Conservation (phyloP, 2,329 filamentous ascomycete species). For the Penicillium glabrum region DNA sequence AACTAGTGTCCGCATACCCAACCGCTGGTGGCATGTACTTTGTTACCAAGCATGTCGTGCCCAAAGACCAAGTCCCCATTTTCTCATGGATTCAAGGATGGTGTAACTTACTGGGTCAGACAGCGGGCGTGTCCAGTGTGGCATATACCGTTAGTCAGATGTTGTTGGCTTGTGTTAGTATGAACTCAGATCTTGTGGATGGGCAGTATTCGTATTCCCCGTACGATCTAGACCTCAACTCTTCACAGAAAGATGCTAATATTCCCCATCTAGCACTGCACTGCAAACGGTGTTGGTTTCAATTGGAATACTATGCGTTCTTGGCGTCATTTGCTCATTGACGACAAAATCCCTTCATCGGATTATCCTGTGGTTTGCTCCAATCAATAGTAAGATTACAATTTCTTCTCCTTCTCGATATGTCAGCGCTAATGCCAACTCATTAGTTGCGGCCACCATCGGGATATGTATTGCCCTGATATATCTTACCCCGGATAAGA, state of each 20-base stretch:
- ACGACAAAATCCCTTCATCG: slow-evolving; percentile 60
- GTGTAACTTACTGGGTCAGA: slow-evolving; percentile 66
- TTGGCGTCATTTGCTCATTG: slow-evolving; percentile 63
- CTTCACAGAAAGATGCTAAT: background rate
- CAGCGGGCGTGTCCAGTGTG: slow-evolving; percentile 62
- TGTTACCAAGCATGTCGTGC: slow-evolving; percentile 65
- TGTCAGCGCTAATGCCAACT: background rate
- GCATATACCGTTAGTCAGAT: slow-evolving; percentile 65
- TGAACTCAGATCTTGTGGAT: slow-evolving; percentile 57
- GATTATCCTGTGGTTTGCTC: slow-evolving; percentile 65
- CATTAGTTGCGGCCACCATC: slow-evolving; percentile 57
- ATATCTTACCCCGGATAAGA: slow-evolving; percentile 59
- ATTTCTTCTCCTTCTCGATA: background rate
- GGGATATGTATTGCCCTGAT: slow-evolving; percentile 61
- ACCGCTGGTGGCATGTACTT: slow-evolving; percentile 70
- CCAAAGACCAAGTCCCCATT: slow-evolving; percentile 59
- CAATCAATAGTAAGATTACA: slow-evolving; percentile 57
- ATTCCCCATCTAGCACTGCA: slow-evolving; percentile 48
- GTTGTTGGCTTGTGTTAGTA: slow-evolving; percentile 61
- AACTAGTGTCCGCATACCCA: slow-evolving; percentile 65
- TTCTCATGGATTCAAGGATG: slow-evolving; percentile 68
- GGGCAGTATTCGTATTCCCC: slow-evolving; percentile 56
- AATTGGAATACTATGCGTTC: slow-evolving; percentile 55
- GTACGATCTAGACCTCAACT: slow-evolving; percentile 40
- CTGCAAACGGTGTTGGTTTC: slow-evolving; percentile 60